These are phyloP conservation scores for Apophysomyces ossiformis DNA, from an alignment of 371 early-diverging fungal species.

Conservation along the genomic window DNA sequence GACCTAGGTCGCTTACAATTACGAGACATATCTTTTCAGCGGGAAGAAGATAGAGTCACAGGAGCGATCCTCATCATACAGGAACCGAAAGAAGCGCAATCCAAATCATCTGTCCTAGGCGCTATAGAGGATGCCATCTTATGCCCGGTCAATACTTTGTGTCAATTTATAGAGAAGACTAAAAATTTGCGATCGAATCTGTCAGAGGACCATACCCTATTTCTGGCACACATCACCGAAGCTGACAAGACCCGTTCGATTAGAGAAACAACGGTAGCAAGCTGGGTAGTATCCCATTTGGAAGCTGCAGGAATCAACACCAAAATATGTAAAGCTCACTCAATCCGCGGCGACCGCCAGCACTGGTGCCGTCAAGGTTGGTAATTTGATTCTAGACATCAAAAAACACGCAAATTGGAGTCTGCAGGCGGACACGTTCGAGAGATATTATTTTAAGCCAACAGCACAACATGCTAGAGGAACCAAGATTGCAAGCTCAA, in stretches of 20 bases:
- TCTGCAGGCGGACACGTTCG: conserved; percentile 2
- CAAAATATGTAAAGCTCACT: conserved; percentile 1
- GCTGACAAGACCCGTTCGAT: neutral
- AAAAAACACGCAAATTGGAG: conserved; percentile 21
- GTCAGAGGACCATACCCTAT: neutral
- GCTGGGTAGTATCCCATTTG: neutral
- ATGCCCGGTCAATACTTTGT: neutral
- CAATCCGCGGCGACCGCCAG: neutral
- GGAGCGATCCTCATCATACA: neutral
- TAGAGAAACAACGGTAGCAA: neutral
- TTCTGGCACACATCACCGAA: neutral
- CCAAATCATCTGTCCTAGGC: neutral
- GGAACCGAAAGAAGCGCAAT: neutral
- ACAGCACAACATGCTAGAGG: too few relatives aligned
- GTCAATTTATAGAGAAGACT: neutral
- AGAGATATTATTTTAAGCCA: conserved; percentile 11
- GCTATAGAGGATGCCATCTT: too few relatives aligned
- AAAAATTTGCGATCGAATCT: neutral
- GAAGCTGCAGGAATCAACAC: neutral
- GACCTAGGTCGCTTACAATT: conserved; percentile 2
- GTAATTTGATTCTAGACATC: neutral
- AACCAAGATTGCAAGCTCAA: too few relatives aligned
- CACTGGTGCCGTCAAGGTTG: conserved; percentile 13
- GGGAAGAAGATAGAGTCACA: neutral
- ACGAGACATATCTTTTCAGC: neutral